Percentiles rank a stretch among this genome's conserved stretches.
Evolutionary conservation across 495 filamentous ascomycete species (phyloP).

Genomic region (Hyaloscypha bicolor): DNA sequence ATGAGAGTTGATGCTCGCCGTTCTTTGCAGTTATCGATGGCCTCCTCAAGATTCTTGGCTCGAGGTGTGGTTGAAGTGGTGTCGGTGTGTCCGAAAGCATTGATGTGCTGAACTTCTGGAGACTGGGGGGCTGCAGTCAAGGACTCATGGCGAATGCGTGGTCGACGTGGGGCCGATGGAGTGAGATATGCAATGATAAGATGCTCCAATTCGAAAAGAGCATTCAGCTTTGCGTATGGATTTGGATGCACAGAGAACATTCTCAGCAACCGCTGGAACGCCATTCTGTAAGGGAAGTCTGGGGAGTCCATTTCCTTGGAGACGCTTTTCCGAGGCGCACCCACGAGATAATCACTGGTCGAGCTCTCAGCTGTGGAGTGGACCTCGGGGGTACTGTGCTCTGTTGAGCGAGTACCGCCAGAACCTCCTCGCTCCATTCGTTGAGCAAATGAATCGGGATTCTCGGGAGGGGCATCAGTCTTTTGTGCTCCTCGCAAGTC

Average conservation of each 20-base stretch:
- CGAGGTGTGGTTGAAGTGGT: constrained; percentile 18
- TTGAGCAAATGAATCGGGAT: constrained; percentile 15
- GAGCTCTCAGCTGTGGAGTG: constrained; percentile 24
- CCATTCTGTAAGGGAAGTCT: constrained; percentile 70
- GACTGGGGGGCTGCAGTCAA: constrained; percentile 39
- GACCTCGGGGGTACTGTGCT: constrained; percentile 17
- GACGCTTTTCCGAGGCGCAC: constrained; percentile 19
- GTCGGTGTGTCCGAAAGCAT: constrained; percentile 32
- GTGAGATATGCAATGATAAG: constrained; percentile 78
- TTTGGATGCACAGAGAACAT: constrained; percentile 92
- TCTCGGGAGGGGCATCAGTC: constrained; percentile 14
- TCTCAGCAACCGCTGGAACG: constrained; percentile 77
- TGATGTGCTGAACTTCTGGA: constrained; percentile 32
- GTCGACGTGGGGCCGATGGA: constrained; percentile 38
- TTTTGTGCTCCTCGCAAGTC: constrained; percentile 47
- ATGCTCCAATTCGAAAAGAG: constrained; percentile 79
- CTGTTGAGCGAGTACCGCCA: constrained; percentile 15
- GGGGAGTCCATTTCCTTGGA: constrained; percentile 40
- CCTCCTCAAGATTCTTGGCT: constrained; percentile 58
- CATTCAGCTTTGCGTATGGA: constrained; percentile 82
- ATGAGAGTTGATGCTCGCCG: constrained; percentile 62
- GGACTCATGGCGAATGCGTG: constrained; percentile 30
- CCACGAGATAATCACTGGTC: constrained; percentile 17
- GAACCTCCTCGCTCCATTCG: constrained; percentile 23
- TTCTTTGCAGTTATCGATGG: constrained; percentile 69